Base-by-base conservation (phyloP, 805 yeast species). In the Nakazawaea holstii region DNA sequence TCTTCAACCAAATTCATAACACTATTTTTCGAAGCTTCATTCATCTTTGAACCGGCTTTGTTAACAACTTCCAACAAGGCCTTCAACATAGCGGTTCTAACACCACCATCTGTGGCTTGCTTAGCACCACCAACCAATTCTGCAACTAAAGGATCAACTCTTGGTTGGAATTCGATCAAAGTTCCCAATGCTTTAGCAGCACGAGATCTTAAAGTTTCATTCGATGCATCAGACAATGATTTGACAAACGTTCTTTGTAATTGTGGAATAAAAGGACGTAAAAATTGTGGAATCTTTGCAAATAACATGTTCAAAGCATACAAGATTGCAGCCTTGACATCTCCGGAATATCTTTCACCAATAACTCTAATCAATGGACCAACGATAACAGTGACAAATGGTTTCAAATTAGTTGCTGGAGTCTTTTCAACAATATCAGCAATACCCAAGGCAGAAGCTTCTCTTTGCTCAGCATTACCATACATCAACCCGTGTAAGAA, bases 311-410 rank as follows among this genome's bases (percentile, higher is more conserved):
- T 86, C 64, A 95, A 76, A 1, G 98, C 95, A 52, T 76, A 74
- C 59, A 94, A 73, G 55, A 95, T 92, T n/a, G 96, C 96, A 33
- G 96, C 84, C 73, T 94, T 94, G 56, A 94, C 88, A 55, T 90
- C 96, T 52, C 95, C 77, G 14, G 84, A 78, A 55, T 88, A 92
- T 65, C 96, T 82, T 66, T 94, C 99, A 60, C 99, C 99, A 60
- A 92, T 87, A 48, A 92, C 96, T 74, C 99, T 89, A 67, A 94
- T 94, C 60, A 94, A 76, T 35, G 99, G 99, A 68, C 99, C 99
- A 27, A 97, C 91, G 53, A 95, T 88, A 27, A 82, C 81, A 8
- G 98, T 92, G 20, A 95, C 96, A 66, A 83, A 87, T 31, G 96
- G 87, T 64, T 82, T 87, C 66, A 94, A 77, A 50, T 77, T 80